phyloP scores from a whole-genome alignment of 1,284 basidiomycete genomes.

The Trichosporon sp. region DNA sequence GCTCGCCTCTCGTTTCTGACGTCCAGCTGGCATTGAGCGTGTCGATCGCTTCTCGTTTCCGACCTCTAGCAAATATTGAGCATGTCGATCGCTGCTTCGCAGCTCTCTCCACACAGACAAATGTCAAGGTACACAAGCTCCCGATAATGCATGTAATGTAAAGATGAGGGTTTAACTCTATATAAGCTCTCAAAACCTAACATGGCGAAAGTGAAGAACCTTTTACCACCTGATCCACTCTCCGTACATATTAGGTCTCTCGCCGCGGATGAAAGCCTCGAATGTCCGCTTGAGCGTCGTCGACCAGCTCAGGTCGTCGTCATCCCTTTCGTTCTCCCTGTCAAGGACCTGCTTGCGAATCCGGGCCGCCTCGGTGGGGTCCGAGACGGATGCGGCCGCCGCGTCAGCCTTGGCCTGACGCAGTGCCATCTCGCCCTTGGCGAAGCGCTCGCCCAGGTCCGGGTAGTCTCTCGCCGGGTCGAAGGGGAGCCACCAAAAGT shows the following conservation, averaged over 20 bases:
- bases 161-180: slow-evolving; percentile 3
- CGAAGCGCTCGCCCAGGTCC: slow-evolving; percentile 75
- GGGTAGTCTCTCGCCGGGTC: slow-evolving; percentile 84
- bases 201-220: neutral
- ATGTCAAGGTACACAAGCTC: slow-evolving; percentile 1
- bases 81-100: neutral
- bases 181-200: neutral
- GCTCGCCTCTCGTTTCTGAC: no score
- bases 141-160: slow-evolving; percentile 3
- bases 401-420: slow-evolving; percentile 34
- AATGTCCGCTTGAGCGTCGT: slow-evolving; percentile 87
- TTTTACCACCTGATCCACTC: slow-evolving; percentile 57
- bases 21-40: no score
- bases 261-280: slow-evolving; percentile 77
- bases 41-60: no score
- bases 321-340: slow-evolving; percentile 47
- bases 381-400: neutral
- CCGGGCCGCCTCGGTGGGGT: neutral
- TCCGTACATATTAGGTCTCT: slow-evolving; percentile 85
- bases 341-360: slow-evolving; percentile 5
- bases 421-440: slow-evolving; percentile 60
- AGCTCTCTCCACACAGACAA: neutral
- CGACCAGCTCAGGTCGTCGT: slow-evolving; percentile 78
- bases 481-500: slow-evolving; percentile 88
- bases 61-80: no score